Conservation (phyloP, 495 filamentous ascomycete species). For the Hypoxylon rickii region DNA sequence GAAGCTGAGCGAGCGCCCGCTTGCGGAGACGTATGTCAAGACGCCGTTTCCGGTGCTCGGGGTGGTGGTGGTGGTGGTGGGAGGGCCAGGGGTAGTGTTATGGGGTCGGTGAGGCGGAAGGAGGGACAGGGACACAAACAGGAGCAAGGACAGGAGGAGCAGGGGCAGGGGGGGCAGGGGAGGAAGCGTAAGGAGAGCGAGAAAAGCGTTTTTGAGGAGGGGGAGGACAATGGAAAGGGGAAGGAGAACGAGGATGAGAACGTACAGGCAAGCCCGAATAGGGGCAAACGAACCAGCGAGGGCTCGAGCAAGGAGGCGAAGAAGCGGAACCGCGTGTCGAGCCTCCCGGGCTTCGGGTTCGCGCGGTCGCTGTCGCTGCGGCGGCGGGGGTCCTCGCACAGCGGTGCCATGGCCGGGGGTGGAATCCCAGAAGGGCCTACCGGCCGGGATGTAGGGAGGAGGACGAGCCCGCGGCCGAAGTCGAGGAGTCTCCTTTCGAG, state of each 20-base stretch:
- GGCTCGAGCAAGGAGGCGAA: background rate
- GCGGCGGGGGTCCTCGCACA: background rate
- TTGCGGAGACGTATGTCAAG: slow-evolving; percentile 26
- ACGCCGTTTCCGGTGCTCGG: slow-evolving; percentile 25
- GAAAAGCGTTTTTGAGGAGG: background rate
- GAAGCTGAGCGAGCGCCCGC: slow-evolving; percentile 23
- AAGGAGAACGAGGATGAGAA: background rate
- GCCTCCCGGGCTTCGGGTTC: slow-evolving; percentile 12
- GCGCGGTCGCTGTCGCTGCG: background rate
- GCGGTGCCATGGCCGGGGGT: background rate
- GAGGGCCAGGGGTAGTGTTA: too few relatives aligned
- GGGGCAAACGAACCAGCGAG: background rate
- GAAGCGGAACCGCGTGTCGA: slow-evolving; percentile 18
- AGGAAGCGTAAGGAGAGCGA: background rate
- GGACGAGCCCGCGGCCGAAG: slow-evolving; percentile 8
- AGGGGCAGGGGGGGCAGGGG: background rate
- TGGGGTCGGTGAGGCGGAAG: too few relatives aligned
- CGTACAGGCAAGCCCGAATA: background rate
- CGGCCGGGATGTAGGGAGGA: background rate
- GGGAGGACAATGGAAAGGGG: background rate
- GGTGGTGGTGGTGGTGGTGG: too few relatives aligned
- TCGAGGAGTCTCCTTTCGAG: slow-evolving; percentile 28
- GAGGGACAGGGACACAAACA: too few relatives aligned
- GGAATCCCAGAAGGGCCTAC: too few relatives aligned
- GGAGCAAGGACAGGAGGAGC: too few relatives aligned